Conservation (phyloP, 306 rosid genomes). For the Dryas drummondii region DNA sequence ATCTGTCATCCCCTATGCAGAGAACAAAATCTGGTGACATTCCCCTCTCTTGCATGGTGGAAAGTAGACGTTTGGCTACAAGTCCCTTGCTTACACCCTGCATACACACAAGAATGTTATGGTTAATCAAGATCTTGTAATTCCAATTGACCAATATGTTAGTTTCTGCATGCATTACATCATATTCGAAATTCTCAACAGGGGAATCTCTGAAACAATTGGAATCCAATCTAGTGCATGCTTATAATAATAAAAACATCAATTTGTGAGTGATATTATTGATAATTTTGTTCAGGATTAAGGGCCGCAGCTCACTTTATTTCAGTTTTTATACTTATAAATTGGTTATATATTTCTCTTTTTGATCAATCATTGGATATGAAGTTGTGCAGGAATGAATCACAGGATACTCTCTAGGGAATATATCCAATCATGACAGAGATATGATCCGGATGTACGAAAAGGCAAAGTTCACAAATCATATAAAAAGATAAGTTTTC, state of each 20-base stretch:
- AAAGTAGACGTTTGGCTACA: slow-evolving; percentile 59
- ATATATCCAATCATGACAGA: not conserved
- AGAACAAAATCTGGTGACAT: slow-evolving; percentile 60
- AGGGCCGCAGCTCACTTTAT: not conserved
- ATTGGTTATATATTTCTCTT: not conserved
- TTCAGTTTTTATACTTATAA: not conserved
- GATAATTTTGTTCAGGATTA: too few relatives aligned
- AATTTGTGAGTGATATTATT: too few relatives aligned
- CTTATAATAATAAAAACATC: not conserved
- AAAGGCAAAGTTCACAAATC: not conserved
- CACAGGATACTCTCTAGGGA: not conserved
- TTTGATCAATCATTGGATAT: not conserved
- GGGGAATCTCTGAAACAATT: not conserved
- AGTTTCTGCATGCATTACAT: not conserved
- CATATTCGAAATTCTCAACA: not conserved
- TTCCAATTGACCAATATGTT: not conserved
- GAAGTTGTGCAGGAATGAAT: not conserved
- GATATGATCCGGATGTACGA: not conserved
- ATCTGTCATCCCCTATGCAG: slow-evolving; percentile 73
- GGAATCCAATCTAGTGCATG: not conserved
- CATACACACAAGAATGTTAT: not conserved
- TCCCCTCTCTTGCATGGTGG: slow-evolving; percentile 52
- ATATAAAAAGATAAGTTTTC: not conserved
- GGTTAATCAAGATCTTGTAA: not conserved
- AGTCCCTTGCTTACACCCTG: slow-evolving; percentile 79